phyloP scores from a whole-genome alignment of 2,329 filamentous ascomycete species.

The Colletotrichum abscissum region DNA sequence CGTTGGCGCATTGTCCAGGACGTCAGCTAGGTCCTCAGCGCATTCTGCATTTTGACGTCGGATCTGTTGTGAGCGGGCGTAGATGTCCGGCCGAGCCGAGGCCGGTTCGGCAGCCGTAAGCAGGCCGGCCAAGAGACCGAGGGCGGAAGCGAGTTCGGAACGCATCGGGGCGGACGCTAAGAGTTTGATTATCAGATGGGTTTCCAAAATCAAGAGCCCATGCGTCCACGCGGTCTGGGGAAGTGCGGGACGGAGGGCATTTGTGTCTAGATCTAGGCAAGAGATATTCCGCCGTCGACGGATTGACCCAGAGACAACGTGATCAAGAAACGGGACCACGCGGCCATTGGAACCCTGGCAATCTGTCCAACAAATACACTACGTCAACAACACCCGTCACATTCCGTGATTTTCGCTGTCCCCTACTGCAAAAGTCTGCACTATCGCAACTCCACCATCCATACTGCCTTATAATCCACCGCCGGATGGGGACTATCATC shows the following conservation, averaged over 20 bases:
- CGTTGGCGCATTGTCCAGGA: conserved; percentile 26
- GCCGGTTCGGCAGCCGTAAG: background rate
- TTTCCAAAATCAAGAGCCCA: background rate
- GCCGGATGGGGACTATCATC: background rate
- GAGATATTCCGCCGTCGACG: background rate
- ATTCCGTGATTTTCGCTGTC: background rate
- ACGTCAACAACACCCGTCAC: conserved; percentile 6
- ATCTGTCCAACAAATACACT: background rate
- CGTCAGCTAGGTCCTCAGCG: conserved; percentile 21
- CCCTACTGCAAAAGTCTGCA: conserved; percentile 17
- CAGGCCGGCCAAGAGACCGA: conserved; percentile 18
- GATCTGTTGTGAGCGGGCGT: conserved; percentile 14
- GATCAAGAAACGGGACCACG: background rate
- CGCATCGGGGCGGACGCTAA: background rate
- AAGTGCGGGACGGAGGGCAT: background rate
- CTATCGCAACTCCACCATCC: conserved; percentile 20
- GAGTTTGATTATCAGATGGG: background rate
- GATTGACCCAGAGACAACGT: background rate
- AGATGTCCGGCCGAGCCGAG: conserved; percentile 16
- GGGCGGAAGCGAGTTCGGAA: conserved; percentile 8
- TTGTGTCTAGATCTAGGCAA: background rate
- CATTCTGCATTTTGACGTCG: conserved; percentile 23
- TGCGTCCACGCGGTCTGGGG: background rate
- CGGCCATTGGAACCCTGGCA: background rate
- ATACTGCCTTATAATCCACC: conserved; percentile 3